A percentile compares a stretch with the other conserved stretches of the same genome.
phyloP scores from a whole-genome alignment of 768 basidiomycete species.

The Trametopsis cervina region DNA sequence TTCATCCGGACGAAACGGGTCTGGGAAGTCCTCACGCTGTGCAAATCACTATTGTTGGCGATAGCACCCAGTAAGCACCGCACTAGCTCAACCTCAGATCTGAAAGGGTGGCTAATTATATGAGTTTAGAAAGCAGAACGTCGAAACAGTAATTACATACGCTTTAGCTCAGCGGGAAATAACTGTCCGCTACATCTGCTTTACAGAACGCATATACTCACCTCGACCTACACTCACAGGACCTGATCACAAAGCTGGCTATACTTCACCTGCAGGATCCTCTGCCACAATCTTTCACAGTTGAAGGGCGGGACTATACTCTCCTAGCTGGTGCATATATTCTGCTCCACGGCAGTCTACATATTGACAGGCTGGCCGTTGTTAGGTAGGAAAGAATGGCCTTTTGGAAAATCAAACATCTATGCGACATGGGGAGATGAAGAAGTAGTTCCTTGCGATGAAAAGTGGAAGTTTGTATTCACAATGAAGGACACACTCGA shows the following conservation, averaged over 20 bases:
- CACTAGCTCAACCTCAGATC: not conserved
- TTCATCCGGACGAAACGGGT: slow-evolving; percentile 8
- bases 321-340: slow-evolving; percentile 6
- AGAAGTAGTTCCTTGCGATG: slow-evolving; percentile 1
- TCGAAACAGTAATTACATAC: not conserved
- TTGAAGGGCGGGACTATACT: slow-evolving; percentile 7
- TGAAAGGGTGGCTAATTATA: not conserved
- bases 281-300: slow-evolving; percentile 3
- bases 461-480: slow-evolving; percentile 13
- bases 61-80: not conserved
- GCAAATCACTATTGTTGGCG: slow-evolving; percentile 12
- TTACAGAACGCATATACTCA: not conserved
- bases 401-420: slow-evolving; percentile 4
- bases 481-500: slow-evolving; percentile 1
- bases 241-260: not conserved
- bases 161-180: slow-evolving; percentile 1
- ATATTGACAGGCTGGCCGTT: not conserved
- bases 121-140: not conserved
- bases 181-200: not conserved
- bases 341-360: not conserved
- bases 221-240: slow-evolving; percentile 1
- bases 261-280: slow-evolving; percentile 2
- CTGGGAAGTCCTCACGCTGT: slow-evolving; percentile 8
- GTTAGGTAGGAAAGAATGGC: slow-evolving; percentile 7
- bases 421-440: slow-evolving; percentile 8